phyloP scores from a whole-genome alignment of 139 green algal genomes.

The Chlorella sp. region DNA sequence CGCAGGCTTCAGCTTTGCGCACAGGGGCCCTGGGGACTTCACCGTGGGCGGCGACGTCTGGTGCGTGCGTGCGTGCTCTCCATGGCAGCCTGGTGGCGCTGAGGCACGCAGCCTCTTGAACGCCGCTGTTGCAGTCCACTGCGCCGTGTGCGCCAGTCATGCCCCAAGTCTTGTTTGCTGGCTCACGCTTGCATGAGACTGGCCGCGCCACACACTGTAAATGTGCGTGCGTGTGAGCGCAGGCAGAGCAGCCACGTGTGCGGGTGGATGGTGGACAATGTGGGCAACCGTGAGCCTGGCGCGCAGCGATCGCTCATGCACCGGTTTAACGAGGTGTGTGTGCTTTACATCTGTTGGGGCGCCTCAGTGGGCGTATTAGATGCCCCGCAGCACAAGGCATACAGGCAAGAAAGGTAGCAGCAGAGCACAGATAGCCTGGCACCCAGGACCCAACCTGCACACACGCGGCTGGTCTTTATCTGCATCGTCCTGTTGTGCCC shows the following conservation, averaged over 20 bases:
- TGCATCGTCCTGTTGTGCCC: no score
- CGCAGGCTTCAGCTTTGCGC: background rate
- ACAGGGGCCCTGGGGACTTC: background rate
- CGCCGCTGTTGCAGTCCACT: no score
- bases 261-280: background rate
- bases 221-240: no score
- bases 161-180: no score
- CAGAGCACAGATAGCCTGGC: background rate
- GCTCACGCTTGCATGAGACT: no score
- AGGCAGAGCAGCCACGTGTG: background rate
- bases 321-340: background rate
- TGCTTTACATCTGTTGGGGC: background rate
- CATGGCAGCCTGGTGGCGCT: no score
- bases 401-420: slow-evolving; percentile 3
- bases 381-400: background rate
- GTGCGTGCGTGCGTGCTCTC: background rate
- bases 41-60: background rate
- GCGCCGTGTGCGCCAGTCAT: no score
- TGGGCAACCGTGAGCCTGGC: background rate
- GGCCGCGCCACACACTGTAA: no score
- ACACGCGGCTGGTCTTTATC: no score
- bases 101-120: no score
- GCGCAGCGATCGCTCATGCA: background rate
- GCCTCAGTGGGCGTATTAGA: background rate
- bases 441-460: background rate